Percentiles rank a stretch among this genome's conserved stretches.
Conservation (phyloP, 208 protist genomes). For the Naegleria gruberi region DNA sequence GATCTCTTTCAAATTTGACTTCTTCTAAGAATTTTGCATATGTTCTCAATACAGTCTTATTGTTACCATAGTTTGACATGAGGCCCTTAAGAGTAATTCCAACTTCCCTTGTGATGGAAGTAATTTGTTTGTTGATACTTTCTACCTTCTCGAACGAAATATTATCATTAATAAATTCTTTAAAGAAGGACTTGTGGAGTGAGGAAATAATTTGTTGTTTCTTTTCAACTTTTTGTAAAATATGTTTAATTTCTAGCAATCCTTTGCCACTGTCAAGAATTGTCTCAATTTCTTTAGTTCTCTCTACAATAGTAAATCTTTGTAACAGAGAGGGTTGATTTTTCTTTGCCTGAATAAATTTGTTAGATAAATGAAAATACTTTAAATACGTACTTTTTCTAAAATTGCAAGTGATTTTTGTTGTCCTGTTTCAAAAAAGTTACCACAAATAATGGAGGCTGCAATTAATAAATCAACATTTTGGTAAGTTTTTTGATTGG, state of each 20-base stretch:
- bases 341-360: background rate
- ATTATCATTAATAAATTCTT: background rate
- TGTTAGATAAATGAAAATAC: no score
- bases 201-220: background rate
- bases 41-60: background rate
- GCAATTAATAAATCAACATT: background rate
- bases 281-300: background rate
- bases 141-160: background rate
- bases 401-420: background rate
- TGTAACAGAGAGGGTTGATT: background rate
- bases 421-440: background rate
- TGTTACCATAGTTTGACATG: background rate
- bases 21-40: background rate
- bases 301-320: background rate
- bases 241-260: background rate
- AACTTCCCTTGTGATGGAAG: background rate
- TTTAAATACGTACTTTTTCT: no score
- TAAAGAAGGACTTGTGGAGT: background rate
- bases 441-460: background rate
- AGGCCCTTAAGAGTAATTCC: background rate
- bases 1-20: background rate
- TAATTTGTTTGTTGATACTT: background rate
- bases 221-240: background rate
- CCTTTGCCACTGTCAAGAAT: background rate
- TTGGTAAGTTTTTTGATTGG: background rate